Evolutionary conservation across 2,329 filamentous ascomycete genomes (phyloP).

Genomic region (Alternaria ethzedia): DNA sequence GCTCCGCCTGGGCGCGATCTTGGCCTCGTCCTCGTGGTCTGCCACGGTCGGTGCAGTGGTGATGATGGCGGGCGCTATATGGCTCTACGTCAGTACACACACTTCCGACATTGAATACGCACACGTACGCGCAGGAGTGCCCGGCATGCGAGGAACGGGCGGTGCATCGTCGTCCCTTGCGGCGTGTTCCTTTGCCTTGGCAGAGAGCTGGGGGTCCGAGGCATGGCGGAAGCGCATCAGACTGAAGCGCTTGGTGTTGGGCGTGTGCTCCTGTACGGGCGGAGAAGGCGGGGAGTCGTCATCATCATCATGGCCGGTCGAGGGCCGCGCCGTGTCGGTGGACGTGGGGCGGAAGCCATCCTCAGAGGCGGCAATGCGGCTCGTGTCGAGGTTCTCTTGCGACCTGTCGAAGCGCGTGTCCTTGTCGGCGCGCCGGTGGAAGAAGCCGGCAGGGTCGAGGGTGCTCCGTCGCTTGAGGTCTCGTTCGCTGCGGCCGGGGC

Average conservation of each 20-base stretch:
- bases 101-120: neutral
- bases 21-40: conserved; percentile 22
- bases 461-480: conserved; percentile 54
- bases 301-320: conserved; percentile 13
- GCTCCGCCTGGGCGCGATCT: conserved; percentile 32
- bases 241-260: conserved; percentile 62
- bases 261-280: conserved; percentile 43
- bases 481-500: conserved; percentile 48
- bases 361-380: conserved; percentile 40
- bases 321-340: conserved; percentile 31
- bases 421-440: conserved; percentile 45
- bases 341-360: conserved; percentile 42
- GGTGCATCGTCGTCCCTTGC: conserved; percentile 38
- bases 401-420: conserved; percentile 30
- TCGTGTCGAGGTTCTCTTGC: conserved; percentile 31
- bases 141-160: conserved; percentile 40
- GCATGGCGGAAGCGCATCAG: conserved; percentile 88
- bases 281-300: conserved; percentile 38
- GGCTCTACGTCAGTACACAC: conserved; percentile 30
- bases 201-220: conserved; percentile 86
- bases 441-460: conserved; percentile 49
- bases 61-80: conserved; percentile 72
- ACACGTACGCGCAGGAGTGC: conserved; percentile 28
- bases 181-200: conserved; percentile 74
- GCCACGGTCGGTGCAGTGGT: conserved; percentile 83